phyloP scores from a whole-genome alignment of 371 early-diverging fungal genomes.

The Actinomortierella ambigua region DNA sequence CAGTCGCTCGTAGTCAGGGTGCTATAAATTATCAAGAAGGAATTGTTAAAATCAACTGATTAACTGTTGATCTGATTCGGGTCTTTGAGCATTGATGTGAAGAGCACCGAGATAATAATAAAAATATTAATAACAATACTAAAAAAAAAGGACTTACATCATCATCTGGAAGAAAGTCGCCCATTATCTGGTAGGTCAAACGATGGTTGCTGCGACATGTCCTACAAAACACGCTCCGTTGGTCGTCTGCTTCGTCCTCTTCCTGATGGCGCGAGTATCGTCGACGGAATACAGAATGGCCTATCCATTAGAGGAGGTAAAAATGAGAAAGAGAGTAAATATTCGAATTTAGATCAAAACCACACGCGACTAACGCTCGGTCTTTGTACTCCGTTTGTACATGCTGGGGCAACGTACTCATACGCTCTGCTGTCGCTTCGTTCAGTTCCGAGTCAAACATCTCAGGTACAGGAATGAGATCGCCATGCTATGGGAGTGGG shows the following conservation, averaged over 20 bases:
- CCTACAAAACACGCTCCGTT: conserved; percentile 23
- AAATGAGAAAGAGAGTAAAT: too few species aligned
- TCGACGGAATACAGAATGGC: too few species aligned
- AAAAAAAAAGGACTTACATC: conserved; percentile 17
- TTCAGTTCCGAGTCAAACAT: conserved; percentile 40
- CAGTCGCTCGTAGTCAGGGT: conserved; percentile 28
- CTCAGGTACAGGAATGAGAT: conserved; percentile 37
- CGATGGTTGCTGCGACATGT: conserved; percentile 36
- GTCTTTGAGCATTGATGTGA: not conserved
- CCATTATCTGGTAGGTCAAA: conserved; percentile 37
- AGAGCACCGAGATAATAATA: not conserved
- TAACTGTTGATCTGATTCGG: not conserved
- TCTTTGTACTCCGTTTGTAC: too few species aligned
- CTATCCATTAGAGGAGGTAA: too few species aligned
- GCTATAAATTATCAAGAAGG: conserved; percentile 9
- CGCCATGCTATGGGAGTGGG: conserved; percentile 24
- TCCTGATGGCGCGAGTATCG: not conserved
- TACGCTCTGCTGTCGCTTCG: conserved; percentile 15
- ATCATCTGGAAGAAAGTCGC: conserved; percentile 45
- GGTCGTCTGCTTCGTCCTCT: conserved; percentile 4
- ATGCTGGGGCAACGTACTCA: conserved; percentile 13
- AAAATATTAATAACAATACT: not conserved
- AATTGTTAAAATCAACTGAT: not conserved
- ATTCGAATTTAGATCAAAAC: too few species aligned
- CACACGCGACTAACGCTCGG: too few species aligned